Percentiles rank a stretch among this genome's conserved stretches.
phyloP scores from a whole-genome alignment of 768 basidiomycete species.

The Xanthoconium purpureum region DNA sequence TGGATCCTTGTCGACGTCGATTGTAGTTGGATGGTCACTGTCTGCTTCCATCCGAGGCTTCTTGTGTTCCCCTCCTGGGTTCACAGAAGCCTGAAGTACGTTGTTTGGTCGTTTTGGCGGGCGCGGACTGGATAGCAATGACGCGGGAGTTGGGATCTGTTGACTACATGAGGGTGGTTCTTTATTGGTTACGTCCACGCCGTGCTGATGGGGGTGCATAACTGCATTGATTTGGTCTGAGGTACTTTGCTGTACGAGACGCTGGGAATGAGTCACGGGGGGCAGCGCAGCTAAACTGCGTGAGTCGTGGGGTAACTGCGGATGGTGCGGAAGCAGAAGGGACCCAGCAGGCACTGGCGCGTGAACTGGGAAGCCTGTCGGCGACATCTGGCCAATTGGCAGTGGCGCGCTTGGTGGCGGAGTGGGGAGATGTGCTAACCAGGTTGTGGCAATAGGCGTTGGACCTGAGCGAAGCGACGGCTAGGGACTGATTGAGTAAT shows the following conservation, averaged over 20 bases:
- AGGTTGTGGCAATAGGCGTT: conserved; percentile 14
- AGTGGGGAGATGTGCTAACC: conserved; percentile 19
- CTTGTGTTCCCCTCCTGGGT: conserved; percentile 15
- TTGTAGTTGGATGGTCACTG: not conserved
- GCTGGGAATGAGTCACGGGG: not conserved
- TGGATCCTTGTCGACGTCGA: not conserved
- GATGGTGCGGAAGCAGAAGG: conserved; percentile 5
- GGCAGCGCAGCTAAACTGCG: conserved; percentile 5
- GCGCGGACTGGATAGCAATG: not conserved
- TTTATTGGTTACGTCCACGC: not conserved
- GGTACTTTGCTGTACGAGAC: not conserved
- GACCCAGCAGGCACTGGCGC: conserved; percentile 5
- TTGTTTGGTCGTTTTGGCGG: conserved; percentile 19
- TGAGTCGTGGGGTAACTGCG: not conserved
- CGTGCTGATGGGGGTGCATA: not conserved
- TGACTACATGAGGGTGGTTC: not conserved
- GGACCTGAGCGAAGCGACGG: conserved; percentile 8
- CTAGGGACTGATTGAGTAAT: conserved; percentile 7
- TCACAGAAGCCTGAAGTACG: conserved; percentile 3
- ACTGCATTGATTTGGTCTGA: conserved; percentile 1
- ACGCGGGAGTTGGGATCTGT: not conserved
- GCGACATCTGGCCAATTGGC: conserved; percentile 4
- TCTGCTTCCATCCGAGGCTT: conserved; percentile 19
- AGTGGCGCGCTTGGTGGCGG: conserved; percentile 16
- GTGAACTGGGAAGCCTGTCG: conserved; percentile 10